Percentiles rank a stretch among this genome's conserved stretches.
Evolutionary conservation across 352 stramenopile genomes (phyloP).

Genomic region (Phytophthora multivora): DNA sequence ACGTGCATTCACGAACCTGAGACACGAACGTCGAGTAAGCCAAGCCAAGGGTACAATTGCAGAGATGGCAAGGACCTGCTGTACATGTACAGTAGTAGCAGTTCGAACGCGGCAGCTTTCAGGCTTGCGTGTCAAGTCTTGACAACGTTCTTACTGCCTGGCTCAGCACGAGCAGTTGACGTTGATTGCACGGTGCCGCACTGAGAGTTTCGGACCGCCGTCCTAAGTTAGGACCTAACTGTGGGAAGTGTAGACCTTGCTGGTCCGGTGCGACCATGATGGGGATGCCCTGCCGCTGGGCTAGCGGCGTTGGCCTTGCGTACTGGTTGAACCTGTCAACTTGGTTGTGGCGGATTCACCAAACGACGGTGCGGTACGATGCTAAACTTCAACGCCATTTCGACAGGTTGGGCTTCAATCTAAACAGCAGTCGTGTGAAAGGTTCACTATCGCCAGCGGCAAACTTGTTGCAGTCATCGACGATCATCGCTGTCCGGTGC

Average conservation of each 20-base stretch:
- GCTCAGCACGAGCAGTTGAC: not conserved
- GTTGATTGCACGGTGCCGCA: no score
- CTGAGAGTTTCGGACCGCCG: not conserved
- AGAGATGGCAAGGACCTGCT: no score
- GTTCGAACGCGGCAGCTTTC: not conserved
- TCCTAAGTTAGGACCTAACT: no score
- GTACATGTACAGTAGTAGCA: not conserved
- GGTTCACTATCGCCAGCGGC: no score
- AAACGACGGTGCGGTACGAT: no score
- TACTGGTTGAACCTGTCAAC: no score
- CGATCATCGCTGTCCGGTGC: not conserved
- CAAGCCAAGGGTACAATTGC: no score
- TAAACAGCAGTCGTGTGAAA: no score
- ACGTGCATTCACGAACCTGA: not conserved
- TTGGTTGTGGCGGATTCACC: no score
- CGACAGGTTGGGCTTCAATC: no score
- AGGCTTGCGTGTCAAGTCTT: not conserved
- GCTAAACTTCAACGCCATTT: no score
- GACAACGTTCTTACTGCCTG: not conserved
- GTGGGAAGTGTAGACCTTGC: not conserved
- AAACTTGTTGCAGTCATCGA: not conserved
- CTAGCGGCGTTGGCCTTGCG: no score
- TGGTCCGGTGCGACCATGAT: not conserved
- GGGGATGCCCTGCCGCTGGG: not conserved
- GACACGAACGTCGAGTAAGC: not conserved